These are phyloP conservation scores for Zasmidium angulare DNA, from an alignment of 2,329 filamentous ascomycete species.

Conservation along the genomic window DNA sequence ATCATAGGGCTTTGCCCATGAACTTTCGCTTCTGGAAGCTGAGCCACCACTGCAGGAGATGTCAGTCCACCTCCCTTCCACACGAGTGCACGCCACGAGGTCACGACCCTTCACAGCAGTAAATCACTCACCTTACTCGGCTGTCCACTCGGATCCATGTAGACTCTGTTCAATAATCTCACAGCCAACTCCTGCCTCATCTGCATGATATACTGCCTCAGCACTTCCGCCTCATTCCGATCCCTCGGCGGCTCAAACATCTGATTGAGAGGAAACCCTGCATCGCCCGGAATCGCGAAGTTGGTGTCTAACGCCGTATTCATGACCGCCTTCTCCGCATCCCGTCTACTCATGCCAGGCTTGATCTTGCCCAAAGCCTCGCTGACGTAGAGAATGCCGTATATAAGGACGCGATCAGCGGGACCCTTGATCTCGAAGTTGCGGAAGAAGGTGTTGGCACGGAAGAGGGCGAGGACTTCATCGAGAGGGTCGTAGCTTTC, in stretches of 20 bases:
- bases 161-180: slow-evolving; percentile 81
- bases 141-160: slow-evolving; percentile 66
- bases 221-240: slow-evolving; percentile 82
- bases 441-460: slow-evolving; percentile 97
- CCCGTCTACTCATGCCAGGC: slow-evolving; percentile 65
- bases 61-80: slow-evolving; percentile 29
- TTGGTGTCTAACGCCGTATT: slow-evolving; percentile 89
- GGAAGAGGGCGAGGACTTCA: slow-evolving; percentile 88
- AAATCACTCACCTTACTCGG: slow-evolving; percentile 60
- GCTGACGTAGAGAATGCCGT: slow-evolving; percentile 92
- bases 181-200: slow-evolving; percentile 87
- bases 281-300: slow-evolving; percentile 92
- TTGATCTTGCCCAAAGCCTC: slow-evolving; percentile 88
- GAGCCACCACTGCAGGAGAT: slow-evolving; percentile 88
- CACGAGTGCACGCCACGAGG: background rate
- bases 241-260: slow-evolving; percentile 89
- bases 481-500: slow-evolving; percentile 96
- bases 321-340: slow-evolving; percentile 75
- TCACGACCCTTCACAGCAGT: background rate
- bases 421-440: slow-evolving; percentile 99
- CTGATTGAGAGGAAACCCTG: slow-evolving; percentile 90
- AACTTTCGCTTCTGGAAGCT: slow-evolving; percentile 99
- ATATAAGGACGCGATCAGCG: slow-evolving; percentile 90
- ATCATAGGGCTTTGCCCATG: slow-evolving; percentile 75
- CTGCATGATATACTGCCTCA: slow-evolving; percentile 87